phyloP scores from a whole-genome alignment of 2,329 filamentous ascomycete genomes.

The Apiospora hydei region DNA sequence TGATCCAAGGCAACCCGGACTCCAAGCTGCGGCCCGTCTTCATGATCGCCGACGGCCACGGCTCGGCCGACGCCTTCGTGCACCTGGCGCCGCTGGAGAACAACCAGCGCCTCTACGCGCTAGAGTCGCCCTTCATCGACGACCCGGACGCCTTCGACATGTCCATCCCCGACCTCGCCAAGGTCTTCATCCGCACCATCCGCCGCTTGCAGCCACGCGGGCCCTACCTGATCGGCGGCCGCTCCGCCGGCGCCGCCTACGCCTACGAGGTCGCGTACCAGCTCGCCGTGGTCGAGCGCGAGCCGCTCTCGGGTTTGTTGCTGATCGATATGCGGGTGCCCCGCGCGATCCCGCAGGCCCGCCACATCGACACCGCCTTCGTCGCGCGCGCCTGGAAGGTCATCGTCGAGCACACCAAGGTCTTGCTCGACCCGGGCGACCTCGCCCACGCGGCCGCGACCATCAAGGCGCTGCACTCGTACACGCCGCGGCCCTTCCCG shows the following conservation, averaged over 20 bases:
- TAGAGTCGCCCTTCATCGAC: conserved; percentile 48
- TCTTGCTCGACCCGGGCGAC: conserved; percentile 19
- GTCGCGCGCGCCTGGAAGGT: conserved; percentile 15
- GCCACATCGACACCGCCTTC: background rate
- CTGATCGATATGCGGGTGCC: conserved; percentile 45
- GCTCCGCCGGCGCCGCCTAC: conserved; percentile 60
- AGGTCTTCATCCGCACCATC: conserved; percentile 51
- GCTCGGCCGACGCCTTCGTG: conserved; percentile 51
- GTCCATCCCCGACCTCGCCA: conserved; percentile 35
- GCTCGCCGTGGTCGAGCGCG: conserved; percentile 43
- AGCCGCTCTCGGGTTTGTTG: conserved; percentile 47
- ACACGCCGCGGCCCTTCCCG: conserved; percentile 18
- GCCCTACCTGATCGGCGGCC: conserved; percentile 58
- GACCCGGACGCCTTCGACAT: conserved; percentile 30
- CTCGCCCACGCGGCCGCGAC: conserved; percentile 12
- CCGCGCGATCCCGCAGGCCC: conserved; percentile 4
- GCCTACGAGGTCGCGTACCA: conserved; percentile 53
- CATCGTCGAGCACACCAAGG: conserved; percentile 20
- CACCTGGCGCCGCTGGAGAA: conserved; percentile 41
- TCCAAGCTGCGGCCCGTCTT: conserved; percentile 39
- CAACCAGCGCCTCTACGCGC: conserved; percentile 45
- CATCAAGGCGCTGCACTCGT: conserved; percentile 22
- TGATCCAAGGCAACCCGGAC: conserved; percentile 5
- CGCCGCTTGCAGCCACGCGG: conserved; percentile 54
- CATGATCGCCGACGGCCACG: conserved; percentile 53